Evolutionary conservation across 768 basidiomycete species (phyloP).

Genomic region (Dendrothele bispora): DNA sequence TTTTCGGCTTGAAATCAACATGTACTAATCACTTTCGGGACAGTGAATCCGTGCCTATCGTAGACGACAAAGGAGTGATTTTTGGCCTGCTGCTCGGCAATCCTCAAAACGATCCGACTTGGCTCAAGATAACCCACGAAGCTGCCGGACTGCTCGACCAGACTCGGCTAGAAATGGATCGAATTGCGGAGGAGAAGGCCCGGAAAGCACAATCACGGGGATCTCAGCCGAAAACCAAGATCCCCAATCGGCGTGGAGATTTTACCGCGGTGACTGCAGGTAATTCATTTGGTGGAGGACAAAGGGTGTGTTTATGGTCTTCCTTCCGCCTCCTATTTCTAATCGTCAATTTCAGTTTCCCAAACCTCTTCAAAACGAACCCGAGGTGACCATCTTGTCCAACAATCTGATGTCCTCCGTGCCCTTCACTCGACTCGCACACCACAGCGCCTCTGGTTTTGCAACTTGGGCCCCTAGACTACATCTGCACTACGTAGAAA

Average conservation of each 20-base stretch:
- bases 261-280: no score
- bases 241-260: no score
- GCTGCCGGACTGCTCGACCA: no score
- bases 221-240: not conserved
- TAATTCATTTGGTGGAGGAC: not conserved
- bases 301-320: not conserved
- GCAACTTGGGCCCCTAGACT: not conserved
- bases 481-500: not conserved
- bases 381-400: no score
- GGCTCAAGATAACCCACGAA: not conserved
- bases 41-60: not conserved
- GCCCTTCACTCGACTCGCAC: no score
- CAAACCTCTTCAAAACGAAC: no score
- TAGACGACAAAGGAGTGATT: not conserved
- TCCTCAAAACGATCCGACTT: not conserved
- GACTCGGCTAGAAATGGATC: not conserved
- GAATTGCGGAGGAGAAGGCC: not conserved
- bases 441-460: not conserved
- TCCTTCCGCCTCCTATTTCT: not conserved
- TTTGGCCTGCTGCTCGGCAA: not conserved
- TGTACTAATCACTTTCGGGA: no score
- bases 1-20: no score
- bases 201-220: not conserved
- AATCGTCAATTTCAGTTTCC: not conserved
- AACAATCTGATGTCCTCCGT: no score